phyloP scores from a whole-genome alignment of 331 rosid genomes.

The Telfairia occidentalis region DNA sequence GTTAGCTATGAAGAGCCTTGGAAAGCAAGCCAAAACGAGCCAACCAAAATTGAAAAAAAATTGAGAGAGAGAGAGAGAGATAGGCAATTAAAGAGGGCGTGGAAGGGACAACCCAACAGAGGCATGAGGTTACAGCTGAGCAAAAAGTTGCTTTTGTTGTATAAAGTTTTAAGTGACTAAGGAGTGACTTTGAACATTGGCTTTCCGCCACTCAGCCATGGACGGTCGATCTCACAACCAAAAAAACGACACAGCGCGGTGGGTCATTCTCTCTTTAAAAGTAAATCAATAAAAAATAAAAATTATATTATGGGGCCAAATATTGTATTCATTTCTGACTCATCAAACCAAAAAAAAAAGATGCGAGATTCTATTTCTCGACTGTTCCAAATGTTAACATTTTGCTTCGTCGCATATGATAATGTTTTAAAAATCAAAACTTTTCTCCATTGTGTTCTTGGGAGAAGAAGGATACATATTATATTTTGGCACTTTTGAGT shows the following conservation, averaged over 20 bases:
- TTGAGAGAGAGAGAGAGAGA: not conserved
- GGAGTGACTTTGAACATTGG: constrained; percentile 4
- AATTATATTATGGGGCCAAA: not conserved
- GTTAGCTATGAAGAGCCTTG: not conserved
- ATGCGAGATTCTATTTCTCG: not conserved
- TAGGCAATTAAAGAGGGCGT: not conserved
- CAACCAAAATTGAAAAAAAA: not conserved
- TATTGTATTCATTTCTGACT: constrained; percentile 4
- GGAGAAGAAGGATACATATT: not conserved
- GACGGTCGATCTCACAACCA: not conserved
- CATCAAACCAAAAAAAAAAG: not conserved
- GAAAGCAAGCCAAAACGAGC: too few relatives aligned
- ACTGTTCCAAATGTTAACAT: not conserved
- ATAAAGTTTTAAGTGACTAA: not conserved
- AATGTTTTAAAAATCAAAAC: not conserved
- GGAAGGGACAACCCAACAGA: constrained; percentile 5
- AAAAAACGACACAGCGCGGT: not conserved
- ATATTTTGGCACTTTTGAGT: not conserved
- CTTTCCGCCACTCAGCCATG: not conserved
- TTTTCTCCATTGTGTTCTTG: not conserved
- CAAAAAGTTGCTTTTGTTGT: not conserved
- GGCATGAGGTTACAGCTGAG: not conserved
- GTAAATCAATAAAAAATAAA: not conserved
- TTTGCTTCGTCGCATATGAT: not conserved
- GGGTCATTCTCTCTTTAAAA: not conserved